Base-by-base conservation (phyloP, 306 rosid genomes). In the Leucaena leucocephala region DNA sequence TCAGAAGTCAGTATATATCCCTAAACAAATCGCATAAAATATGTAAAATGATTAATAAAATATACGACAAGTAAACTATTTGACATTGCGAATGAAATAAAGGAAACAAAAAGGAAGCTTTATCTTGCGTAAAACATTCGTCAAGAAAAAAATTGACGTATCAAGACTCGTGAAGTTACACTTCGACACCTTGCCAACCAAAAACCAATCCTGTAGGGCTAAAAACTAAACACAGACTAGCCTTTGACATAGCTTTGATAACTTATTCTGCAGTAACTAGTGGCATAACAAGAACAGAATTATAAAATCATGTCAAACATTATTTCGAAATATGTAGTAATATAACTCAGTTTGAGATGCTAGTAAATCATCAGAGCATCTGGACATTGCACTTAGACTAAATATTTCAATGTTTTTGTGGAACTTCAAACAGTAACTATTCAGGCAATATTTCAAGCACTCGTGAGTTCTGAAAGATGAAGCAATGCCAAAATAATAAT, bases 1-100 rank as follows among this genome's bases (percentile, higher is more conserved):
- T 92, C 97, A 65, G 96, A 92, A 76, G 97, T 92, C 88, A 92
- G 81, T 79, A 92, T 89, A 75, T 92, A 92, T 69, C 97, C 97
- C 97, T 92, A 87, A 70, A 42, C 48, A 84, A 13, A 71, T 75
- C 69, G 80, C 81, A 79, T 76, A 44, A 68, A 72, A 66, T 62
- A 71, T n/a, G 59, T 38, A 62, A 68, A 76, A 76, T 48, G 69
- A 61, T 44, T 66, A 11, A 67, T 55, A 77, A 45, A 72, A 52
- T 55, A 71, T 65, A 34, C 11, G 5, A 19, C 4, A 77, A 50
- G 52, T 27, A 66, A 80, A 66, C 69, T 49, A 52, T 49, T 64
- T 79, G 77, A 82, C 50, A 68, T 66, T 78, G 58, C 50, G 57
- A 76, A 78, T 9, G 45, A 34, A 46, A 48, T 33, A 4, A 76